Evolutionary conservation across 352 stramenopile species (phyloP).

Genomic region (Globisporangium spinosum): DNA sequence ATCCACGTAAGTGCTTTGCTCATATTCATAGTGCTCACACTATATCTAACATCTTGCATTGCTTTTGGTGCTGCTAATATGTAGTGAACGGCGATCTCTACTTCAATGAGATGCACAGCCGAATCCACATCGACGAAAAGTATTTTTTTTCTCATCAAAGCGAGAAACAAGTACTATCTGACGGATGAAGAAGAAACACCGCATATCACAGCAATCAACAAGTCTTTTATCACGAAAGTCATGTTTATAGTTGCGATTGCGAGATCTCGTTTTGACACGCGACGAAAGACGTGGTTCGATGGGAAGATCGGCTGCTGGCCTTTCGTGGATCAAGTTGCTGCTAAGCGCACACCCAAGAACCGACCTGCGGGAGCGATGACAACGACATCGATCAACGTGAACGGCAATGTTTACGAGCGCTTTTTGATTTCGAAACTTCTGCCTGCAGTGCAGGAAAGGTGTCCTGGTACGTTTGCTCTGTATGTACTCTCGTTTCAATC

Average conservation of each 20-base stretch:
- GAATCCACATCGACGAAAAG: slow-evolving; percentile 26
- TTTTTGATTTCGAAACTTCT: slow-evolving; percentile 8
- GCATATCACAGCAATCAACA: slow-evolving; percentile 12
- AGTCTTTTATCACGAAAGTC: slow-evolving; percentile 27
- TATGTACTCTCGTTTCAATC: no score
- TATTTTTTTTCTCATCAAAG: slow-evolving; percentile 27
- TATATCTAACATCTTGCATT: no score
- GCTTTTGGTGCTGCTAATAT: no score
- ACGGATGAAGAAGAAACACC: slow-evolving; percentile 15
- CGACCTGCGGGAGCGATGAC: background rate
- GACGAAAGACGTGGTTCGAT: slow-evolving; percentile 2
- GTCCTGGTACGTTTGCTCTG: no score
- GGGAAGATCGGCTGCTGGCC: slow-evolving; percentile 16
- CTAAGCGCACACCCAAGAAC: background rate
- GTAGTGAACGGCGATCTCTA: no score
- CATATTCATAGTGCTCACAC: no score
- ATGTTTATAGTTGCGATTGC: slow-evolving; percentile 26
- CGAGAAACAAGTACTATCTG: slow-evolving; percentile 14
- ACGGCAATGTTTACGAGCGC: background rate
- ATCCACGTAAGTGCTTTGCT: no score
- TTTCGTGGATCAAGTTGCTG: background rate
- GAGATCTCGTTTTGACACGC: slow-evolving; percentile 7
- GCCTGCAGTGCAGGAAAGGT: slow-evolving; percentile 10
- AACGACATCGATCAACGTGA: background rate
- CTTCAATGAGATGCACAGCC: background rate